Evolutionary conservation across 73 alveolate genomes (phyloP), one percentile per base, ranked within the genome.

Genomic region (Paraurostyla sp.): DNA sequence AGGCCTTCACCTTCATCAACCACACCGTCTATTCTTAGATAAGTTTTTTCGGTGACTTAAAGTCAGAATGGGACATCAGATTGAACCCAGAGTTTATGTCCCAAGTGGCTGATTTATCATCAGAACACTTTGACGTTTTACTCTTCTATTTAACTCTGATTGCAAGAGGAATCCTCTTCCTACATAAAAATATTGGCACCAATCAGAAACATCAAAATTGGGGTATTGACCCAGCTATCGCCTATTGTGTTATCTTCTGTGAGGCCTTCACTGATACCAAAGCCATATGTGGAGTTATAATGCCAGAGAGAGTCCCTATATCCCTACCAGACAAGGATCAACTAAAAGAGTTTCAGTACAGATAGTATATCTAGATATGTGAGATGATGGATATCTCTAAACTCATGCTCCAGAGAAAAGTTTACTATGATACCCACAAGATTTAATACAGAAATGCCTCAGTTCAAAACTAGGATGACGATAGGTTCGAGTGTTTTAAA

Each of bases 21-120:
- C 69, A 54, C 32, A 49, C 27, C 2, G 78, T 78, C 9, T 78
- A 78, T 27, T 0, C 25, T 0, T 0, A 60, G 23, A 30, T 84
- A 11, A 11, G 32, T 48, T 71, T 85, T 45, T 63, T 59, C 32
- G 88, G 82, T 50, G 93, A 69, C 73, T 13, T 85, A 15, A 49
- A 48, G 52, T 56, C 80, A 16, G 73, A 62, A 43, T 83, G 92
- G 92, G 83, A 65, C 41, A 49, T 83, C 56, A 32, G 92, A 45
- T 40, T 83, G 23, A 59, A 65, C 23, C 35, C 52, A 23, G 33
- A 71, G 42, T 2, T 48, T 2, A 4, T 73, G 6, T 16, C 11
- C 1, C 62, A 73, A 23, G 56, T 73, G 13, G 30, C 7, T 16
- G 9, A 23, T 6, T 78, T 78, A 13, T 51, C 73, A 50, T 36